A percentile compares a stretch with the other conserved stretches of the same genome.
These are phyloP conservation scores for Lachnellula suecica DNA, from an alignment of 2,329 filamentous ascomycete species.

Conservation along the genomic window DNA sequence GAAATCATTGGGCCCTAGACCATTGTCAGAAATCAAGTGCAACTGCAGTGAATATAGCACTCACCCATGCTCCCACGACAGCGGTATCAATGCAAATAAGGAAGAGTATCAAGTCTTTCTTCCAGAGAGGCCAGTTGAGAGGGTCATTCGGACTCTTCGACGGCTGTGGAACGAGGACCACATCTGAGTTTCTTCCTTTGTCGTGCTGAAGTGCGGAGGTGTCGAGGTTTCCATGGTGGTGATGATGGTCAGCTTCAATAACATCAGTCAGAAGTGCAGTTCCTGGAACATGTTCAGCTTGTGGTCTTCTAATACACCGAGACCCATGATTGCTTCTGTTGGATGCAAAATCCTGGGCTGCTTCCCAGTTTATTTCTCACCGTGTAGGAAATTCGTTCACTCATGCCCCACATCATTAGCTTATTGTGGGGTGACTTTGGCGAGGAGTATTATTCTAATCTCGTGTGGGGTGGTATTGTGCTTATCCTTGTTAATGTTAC, in stretches of 20 bases:
- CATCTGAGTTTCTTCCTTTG: constrained; percentile 30
- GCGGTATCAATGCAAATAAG: constrained; percentile 38
- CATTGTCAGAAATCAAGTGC: neutral
- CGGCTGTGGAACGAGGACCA: constrained; percentile 51
- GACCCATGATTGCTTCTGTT: constrained; percentile 16
- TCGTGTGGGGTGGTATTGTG: too few relatives aligned
- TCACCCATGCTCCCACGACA: constrained; percentile 34
- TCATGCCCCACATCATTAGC: too few relatives aligned
- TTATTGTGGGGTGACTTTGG: too few relatives aligned
- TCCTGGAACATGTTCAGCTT: constrained; percentile 24
- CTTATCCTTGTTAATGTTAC: too few relatives aligned
- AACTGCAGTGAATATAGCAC: neutral
- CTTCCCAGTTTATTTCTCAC: too few relatives aligned
- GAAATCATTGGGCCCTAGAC: constrained; percentile 34
- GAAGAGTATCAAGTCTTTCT: constrained; percentile 40
- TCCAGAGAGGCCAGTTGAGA: constrained; percentile 45
- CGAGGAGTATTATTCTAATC: too few relatives aligned
- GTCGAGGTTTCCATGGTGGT: constrained; percentile 32
- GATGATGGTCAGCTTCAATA: constrained; percentile 31
- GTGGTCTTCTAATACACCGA: constrained; percentile 24
- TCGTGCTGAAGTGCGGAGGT: constrained; percentile 29
- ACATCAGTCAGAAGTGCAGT: constrained; percentile 34
- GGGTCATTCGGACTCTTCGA: constrained; percentile 50
- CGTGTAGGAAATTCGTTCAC: too few relatives aligned
- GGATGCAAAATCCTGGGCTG: neutral